Conservation (phyloP, 306 rosid species). For the Prinsepia uniflora region DNA sequence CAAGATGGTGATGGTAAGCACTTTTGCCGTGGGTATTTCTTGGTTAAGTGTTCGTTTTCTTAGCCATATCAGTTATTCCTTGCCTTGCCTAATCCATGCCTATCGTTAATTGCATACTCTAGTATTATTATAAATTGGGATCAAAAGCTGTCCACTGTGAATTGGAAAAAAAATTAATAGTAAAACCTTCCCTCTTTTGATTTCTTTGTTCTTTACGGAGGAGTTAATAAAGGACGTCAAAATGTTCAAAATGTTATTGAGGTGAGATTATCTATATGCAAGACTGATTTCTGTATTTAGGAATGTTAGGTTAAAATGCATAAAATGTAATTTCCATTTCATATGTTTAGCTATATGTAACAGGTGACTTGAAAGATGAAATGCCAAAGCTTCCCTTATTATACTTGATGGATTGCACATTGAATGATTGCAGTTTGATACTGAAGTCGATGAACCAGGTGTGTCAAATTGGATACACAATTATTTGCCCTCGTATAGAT, state of each 20-base stretch:
- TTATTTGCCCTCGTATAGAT: not conserved
- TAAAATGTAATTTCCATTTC: not conserved
- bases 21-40: slow-evolving; percentile 13
- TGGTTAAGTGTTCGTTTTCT: slow-evolving; percentile 1
- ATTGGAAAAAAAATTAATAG: too few species aligned
- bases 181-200: not conserved
- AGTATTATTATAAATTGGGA: not conserved
- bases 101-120: not conserved
- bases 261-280: not conserved
- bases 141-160: not conserved
- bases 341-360: slow-evolving; percentile 25
- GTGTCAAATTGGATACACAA: slow-evolving; percentile 14
- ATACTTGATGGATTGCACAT: slow-evolving; percentile 84
- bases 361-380: slow-evolving; percentile 47
- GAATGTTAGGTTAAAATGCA: not conserved
- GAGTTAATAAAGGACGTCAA: not conserved
- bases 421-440: slow-evolving; percentile 73
- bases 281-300: too few species aligned
- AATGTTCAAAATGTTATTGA: not conserved
- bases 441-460: slow-evolving; percentile 74
- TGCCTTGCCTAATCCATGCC: not conserved
- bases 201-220: not conserved
- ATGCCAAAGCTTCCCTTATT: slow-evolving; percentile 57
- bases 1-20: slow-evolving; percentile 52
- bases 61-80: not conserved